A percentile compares a stretch with the other conserved stretches of the same genome.
Conservation (phyloP, 164 flowering plant genomes). For the Macadamia integrifolia region DNA sequence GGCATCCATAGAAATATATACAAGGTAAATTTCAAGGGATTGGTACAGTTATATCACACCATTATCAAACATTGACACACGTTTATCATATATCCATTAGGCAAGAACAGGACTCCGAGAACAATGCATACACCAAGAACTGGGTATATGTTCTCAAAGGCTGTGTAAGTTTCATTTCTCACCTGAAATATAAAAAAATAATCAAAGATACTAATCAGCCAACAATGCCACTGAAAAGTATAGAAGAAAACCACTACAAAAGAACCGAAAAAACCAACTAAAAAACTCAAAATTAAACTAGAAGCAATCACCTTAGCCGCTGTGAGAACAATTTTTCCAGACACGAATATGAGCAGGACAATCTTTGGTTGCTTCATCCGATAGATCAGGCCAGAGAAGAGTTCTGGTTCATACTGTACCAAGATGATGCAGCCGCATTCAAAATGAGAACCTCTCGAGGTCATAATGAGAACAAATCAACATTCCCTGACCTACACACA, state of each 20-base stretch:
- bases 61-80: too few relatives aligned
- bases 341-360: conserved; percentile 83
- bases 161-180: conserved; percentile 69
- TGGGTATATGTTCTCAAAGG: conserved; percentile 83
- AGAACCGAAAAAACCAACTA: neutral
- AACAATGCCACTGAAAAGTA: neutral
- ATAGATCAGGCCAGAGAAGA: conserved; percentile 91
- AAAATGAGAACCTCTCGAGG: conserved; percentile 8
- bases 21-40: too few relatives aligned
- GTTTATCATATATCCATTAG: too few relatives aligned
- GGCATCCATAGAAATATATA: too few relatives aligned
- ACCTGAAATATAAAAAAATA: conserved; percentile 27
- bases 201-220: neutral
- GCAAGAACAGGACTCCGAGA: too few relatives aligned
- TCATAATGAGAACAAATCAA: neutral
- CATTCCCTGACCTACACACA: too few relatives aligned
- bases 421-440: conserved; percentile 14
- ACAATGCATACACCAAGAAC: conserved; percentile 28
- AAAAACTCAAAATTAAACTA: neutral
- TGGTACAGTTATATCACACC: too few relatives aligned
- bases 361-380: conserved; percentile 93
- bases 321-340: conserved; percentile 88
- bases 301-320: conserved; percentile 67
- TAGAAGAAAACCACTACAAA: neutral
- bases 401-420: conserved; percentile 88